Conservation (phyloP, 768 basidiomycete species). For the Termitomyces sp. region DNA sequence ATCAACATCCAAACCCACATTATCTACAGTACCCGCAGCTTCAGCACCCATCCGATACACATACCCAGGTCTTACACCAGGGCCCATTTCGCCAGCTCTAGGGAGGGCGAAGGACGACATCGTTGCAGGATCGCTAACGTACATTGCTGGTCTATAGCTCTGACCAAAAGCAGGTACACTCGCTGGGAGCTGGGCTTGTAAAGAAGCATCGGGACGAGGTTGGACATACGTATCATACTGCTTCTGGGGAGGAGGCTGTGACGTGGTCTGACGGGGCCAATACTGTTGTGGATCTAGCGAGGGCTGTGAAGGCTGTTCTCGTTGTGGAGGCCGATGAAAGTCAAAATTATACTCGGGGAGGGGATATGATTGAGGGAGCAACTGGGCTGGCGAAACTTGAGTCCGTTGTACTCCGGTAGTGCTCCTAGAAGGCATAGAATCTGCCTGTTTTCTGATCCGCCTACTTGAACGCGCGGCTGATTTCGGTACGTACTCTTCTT, state of each 20-base stretch:
- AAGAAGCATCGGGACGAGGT: not conserved
- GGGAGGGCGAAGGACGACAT: slow-evolving; percentile 2
- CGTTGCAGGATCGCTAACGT: not conserved
- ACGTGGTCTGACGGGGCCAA: not conserved
- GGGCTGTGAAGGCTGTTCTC: not conserved
- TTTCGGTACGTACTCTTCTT: not conserved
- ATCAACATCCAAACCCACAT: not conserved
- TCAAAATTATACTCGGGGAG: not conserved
- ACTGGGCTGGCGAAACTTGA: not conserved
- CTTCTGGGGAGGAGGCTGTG: not conserved
- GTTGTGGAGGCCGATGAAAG: not conserved
- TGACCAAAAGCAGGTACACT: not conserved
- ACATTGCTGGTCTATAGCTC: not conserved
- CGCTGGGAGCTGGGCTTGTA: not conserved
- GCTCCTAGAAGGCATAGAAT: not conserved
- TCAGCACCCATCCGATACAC: not conserved
- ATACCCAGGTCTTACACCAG: not conserved
- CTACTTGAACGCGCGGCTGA: not conserved
- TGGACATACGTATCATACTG: not conserved
- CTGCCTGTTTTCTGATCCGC: not conserved
- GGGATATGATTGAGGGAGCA: not conserved
- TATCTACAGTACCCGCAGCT: not conserved
- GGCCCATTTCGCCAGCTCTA: not conserved
- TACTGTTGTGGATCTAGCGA: not conserved
- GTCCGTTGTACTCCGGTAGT: not conserved